Evolutionary conservation across 495 filamentous ascomycete genomes (phyloP).

Genomic region (Letharia columbiana): DNA sequence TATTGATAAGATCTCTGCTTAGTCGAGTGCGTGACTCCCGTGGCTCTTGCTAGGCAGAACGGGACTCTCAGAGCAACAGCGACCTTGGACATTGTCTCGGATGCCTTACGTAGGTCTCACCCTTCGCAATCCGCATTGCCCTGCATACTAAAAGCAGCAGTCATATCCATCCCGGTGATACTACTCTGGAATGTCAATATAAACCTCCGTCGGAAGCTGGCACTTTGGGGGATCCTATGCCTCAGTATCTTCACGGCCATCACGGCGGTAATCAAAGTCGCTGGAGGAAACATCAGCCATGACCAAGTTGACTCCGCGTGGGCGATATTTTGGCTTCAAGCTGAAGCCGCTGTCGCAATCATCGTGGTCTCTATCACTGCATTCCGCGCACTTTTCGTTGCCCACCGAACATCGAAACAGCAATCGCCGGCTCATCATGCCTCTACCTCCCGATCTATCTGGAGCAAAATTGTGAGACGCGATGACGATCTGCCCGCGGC

Average conservation of each 20-base stretch:
- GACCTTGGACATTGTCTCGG: slow-evolving; percentile 20
- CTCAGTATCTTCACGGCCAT: slow-evolving; percentile 24
- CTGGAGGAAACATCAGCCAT: slow-evolving; percentile 14
- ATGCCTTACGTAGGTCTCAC: slow-evolving; percentile 15
- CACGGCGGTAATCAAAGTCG: slow-evolving; percentile 19
- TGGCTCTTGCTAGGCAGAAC: slow-evolving; percentile 15
- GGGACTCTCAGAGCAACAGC: slow-evolving; percentile 11
- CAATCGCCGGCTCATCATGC: slow-evolving; percentile 9
- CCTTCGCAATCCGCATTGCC: not conserved
- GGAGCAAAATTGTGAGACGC: not conserved
- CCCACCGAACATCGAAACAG: slow-evolving; percentile 6
- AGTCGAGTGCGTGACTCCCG: slow-evolving; percentile 20
- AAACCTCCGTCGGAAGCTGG: slow-evolving; percentile 15
- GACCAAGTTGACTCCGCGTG: slow-evolving; percentile 21
- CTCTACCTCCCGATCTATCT: not conserved
- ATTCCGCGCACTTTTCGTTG: slow-evolving; percentile 21
- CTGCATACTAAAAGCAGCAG: slow-evolving; percentile 2
- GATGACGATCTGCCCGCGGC: not conserved
- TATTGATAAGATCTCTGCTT: not conserved
- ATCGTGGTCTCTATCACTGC: slow-evolving; percentile 18
- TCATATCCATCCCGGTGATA: slow-evolving; percentile 22
- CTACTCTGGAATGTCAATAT: slow-evolving; percentile 23
- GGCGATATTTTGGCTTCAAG: slow-evolving; percentile 22
- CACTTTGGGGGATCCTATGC: slow-evolving; percentile 20
- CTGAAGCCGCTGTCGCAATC: slow-evolving; percentile 22